Percentiles rank a stretch among this genome's conserved stretches.
Conservation (phyloP, 1,284 basidiomycete genomes). For the Papiliotrema nemorosa region DNA sequence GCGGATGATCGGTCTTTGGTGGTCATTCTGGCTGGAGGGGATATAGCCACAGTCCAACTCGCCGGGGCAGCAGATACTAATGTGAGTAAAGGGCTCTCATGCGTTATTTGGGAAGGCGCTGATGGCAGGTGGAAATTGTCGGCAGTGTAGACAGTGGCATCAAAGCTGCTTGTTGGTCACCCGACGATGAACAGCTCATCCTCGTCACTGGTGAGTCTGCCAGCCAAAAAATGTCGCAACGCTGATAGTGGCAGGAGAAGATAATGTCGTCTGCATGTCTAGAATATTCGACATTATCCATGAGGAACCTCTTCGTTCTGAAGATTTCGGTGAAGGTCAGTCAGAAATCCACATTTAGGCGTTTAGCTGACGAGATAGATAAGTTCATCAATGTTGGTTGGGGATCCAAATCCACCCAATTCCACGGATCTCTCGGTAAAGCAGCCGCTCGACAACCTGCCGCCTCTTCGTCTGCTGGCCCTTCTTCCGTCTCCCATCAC, state of each 20-base stretch:
- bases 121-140: conserved; percentile 62
- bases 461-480: conserved; percentile 37
- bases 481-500: conserved; percentile 46
- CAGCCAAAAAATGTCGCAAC: neutral
- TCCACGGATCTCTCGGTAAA: conserved; percentile 94
- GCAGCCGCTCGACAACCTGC: conserved; percentile 63
- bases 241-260: conserved; percentile 56
- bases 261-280: conserved; percentile 84
- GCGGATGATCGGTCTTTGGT: conserved; percentile 63
- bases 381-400: conserved; percentile 93
- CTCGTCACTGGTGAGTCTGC: conserved; percentile 66
- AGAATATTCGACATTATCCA: conserved; percentile 81
- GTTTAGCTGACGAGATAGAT: conserved; percentile 54
- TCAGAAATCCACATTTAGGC: conserved; percentile 2
- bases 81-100: conserved; percentile 11
- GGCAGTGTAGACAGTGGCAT: conserved; percentile 85
- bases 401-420: conserved; percentile 96
- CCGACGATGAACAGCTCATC: conserved; percentile 80
- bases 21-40: conserved; percentile 67
- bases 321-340: conserved; percentile 79
- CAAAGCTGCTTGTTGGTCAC: conserved; percentile 78
- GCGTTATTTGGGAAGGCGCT: conserved; percentile 24
- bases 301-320: conserved; percentile 67
- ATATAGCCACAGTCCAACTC: conserved; percentile 65
- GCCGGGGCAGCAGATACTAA: conserved; percentile 51